Base-by-base conservation (phyloP, 2,329 filamentous ascomycete genomes). In the Leptographium radiaticola region DNA sequence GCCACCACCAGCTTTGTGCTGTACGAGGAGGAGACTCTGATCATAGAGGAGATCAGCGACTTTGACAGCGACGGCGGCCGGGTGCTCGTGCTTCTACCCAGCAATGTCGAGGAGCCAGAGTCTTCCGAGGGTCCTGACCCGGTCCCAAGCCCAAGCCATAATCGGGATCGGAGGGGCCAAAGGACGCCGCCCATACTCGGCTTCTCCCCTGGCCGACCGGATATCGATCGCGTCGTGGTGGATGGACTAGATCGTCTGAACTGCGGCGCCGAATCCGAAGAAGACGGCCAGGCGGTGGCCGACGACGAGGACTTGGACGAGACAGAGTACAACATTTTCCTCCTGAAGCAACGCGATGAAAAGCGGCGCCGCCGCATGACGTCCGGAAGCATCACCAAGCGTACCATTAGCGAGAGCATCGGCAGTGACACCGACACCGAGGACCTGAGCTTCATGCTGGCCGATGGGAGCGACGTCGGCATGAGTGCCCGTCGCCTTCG, bases 301-400 rank as follows among this genome's bases (percentile, higher is more conserved):
- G 48, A 62, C 18, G 61, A 64, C 18, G 63, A 65, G 7, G 71
- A 73, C 50, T 55, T 65, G 6, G 69, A 70, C 42, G 69, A 73
- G 49, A 63, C 65, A 11, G 66, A 65, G 9, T 59, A 65, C 51
- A 53, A 53, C 8, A 54, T 60, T 13, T 64, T 67, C 30, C 74
- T 74, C 44, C 60, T 69, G 16, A 66, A 63, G 58, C 70, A 71
- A 49, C 70, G 71, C 39, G 71, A 71, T 50, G 66, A 72, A 39
- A 70, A 66, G 52, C 69, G 74, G 51, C 67, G 66, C 36, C 70
- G 70, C 43, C 68, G 75, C 30, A 70, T 75, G 62, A 76, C 71
- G 52, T 71, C 73, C 59, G 75, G 75, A 59, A 77, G 74, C 63
- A 73, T 77, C 53, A 73, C 74, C 58, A 79, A 79, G 66, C 69